phyloP scores from a whole-genome alignment of 2,329 filamentous ascomycete species.

The Talaromyces verruculosus region DNA sequence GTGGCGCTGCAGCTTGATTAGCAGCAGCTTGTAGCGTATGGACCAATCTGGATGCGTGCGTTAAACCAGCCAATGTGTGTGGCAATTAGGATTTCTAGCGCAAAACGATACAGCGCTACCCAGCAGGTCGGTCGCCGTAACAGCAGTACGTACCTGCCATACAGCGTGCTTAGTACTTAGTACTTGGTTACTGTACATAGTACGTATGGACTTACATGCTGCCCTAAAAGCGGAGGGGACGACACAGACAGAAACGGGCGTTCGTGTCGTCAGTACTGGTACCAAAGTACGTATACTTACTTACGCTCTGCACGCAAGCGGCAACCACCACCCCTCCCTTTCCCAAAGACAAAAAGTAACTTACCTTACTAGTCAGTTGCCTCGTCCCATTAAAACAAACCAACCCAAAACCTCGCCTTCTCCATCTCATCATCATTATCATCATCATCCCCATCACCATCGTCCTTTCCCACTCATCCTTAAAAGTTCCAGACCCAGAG shows the following conservation, averaged over 20 bases:
- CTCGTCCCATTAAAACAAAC: slow-evolving; percentile 5
- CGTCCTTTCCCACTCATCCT: neutral
- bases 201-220: neutral
- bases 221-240: slow-evolving; percentile 17
- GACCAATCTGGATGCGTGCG: slow-evolving; percentile 9
- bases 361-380: neutral
- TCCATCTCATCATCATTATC: slow-evolving; percentile 4
- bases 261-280: slow-evolving; percentile 15
- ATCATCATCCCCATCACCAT: neutral
- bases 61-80: slow-evolving; percentile 8
- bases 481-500: slow-evolving; percentile 3
- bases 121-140: no score
- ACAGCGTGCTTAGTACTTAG: neutral
- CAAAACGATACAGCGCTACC: neutral
- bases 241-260: slow-evolving; percentile 3
- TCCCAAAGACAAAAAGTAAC: neutral
- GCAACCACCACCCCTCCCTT: slow-evolving; percentile 13
- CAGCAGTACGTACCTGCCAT: no score
- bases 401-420: neutral
- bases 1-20: slow-evolving; percentile 3
- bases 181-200: no score
- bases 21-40: neutral
- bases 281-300: slow-evolving; percentile 9
- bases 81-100: neutral
- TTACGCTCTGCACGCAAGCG: slow-evolving; percentile 17